These are phyloP conservation scores for Plicaturopsis crispa DNA, from an alignment of 768 basidiomycete genomes.

Conservation along the genomic window DNA sequence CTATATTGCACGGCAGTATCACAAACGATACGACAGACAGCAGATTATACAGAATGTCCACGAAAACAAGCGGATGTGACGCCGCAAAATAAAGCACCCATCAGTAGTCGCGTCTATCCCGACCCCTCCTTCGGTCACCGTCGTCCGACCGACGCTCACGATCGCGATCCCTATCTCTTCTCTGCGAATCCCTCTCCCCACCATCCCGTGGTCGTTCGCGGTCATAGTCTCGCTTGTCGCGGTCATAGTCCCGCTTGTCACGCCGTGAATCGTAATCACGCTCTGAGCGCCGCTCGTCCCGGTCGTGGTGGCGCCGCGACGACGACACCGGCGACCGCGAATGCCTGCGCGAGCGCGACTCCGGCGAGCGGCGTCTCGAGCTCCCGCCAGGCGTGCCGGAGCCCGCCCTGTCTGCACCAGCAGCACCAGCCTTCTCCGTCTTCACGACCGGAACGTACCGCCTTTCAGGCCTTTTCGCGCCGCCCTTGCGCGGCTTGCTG, in stretches of 20 bases:
- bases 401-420: conserved; percentile 10
- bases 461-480: conserved; percentile 49
- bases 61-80: too few relatives aligned
- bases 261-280: conserved; percentile 11
- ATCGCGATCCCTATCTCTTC: neutral
- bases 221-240: conserved; percentile 23
- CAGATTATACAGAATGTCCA: too few relatives aligned
- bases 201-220: too few relatives aligned
- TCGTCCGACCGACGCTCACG: neutral
- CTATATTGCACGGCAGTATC: too few relatives aligned
- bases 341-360: conserved; percentile 36
- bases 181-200: too few relatives aligned
- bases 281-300: conserved; percentile 21
- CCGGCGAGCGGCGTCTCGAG: conserved; percentile 29
- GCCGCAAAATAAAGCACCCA: neutral
- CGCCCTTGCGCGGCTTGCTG: conserved; percentile 29
- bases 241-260: conserved; percentile 16
- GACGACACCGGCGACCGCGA: conserved; percentile 43
- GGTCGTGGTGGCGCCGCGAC: conserved; percentile 22
- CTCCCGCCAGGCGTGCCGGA: conserved; percentile 8
- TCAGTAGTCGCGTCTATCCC: neutral
- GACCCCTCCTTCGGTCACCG: neutral
- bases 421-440: conserved; percentile 42
- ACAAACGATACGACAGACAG: too few relatives aligned
- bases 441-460: conserved; percentile 82